Evolutionary conservation across 495 filamentous ascomycete genomes (phyloP).

Genomic region (Choiromyces venosus): DNA sequence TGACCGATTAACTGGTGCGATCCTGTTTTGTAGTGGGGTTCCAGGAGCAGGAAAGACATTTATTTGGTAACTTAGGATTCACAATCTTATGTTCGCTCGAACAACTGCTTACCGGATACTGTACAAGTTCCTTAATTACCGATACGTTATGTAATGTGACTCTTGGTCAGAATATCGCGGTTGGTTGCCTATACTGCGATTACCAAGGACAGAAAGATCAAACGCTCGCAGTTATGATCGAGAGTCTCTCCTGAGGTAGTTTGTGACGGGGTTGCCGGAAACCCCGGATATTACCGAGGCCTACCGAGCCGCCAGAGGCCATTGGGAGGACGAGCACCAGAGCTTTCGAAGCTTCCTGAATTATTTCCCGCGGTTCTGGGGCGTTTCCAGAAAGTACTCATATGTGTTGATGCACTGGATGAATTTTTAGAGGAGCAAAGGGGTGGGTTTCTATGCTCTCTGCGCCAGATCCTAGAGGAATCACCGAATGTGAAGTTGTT

Average conservation of each 20-base stretch:
- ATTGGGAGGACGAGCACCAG: not conserved
- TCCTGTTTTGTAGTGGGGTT: not conserved
- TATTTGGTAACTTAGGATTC: not conserved
- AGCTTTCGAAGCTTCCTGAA: not conserved
- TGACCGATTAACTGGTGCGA: no score
- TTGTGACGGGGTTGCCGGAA: not conserved
- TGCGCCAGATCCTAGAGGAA: not conserved
- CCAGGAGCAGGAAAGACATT: not conserved
- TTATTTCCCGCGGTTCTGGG: not conserved
- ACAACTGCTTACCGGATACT: no score
- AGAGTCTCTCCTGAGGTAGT: not conserved
- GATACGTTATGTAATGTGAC: no score
- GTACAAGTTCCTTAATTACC: not conserved
- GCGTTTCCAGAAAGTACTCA: no score
- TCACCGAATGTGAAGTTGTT: not conserved
- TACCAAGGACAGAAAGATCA: not conserved
- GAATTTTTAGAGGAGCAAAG: no score
- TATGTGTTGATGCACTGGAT: no score
- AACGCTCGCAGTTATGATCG: not conserved
- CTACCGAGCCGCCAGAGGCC: no score
- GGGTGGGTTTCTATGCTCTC: not conserved
- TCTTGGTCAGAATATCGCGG: no score
- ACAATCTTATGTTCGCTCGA: not conserved
- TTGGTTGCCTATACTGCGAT: not conserved
- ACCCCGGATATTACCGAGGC: not conserved